These are phyloP conservation scores for Leccinum arenicola DNA, from an alignment of 768 basidiomycete genomes.

Conservation along the genomic window DNA sequence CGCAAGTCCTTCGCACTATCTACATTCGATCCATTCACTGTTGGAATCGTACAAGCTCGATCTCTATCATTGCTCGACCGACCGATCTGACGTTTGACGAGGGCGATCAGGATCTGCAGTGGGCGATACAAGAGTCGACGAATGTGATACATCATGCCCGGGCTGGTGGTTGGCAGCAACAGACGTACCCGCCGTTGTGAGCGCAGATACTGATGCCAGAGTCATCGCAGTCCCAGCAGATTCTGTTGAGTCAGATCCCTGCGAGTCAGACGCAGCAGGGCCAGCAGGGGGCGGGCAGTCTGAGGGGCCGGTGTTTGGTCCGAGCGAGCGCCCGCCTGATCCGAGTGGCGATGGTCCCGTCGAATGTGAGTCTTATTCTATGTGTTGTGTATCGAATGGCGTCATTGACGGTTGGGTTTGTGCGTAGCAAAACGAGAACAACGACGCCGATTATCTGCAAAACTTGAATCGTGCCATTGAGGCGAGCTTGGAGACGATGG, in stretches of 20 bases:
- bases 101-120: slow-evolving; percentile 48
- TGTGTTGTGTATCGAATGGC: background rate
- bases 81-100: slow-evolving; percentile 66
- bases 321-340: slow-evolving; percentile 59
- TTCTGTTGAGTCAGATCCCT: background rate
- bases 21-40: slow-evolving; percentile 63
- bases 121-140: slow-evolving; percentile 54
- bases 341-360: slow-evolving; percentile 65
- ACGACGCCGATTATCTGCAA: slow-evolving; percentile 54
- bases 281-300: slow-evolving; percentile 19
- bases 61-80: slow-evolving; percentile 32
- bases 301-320: slow-evolving; percentile 47
- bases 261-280: slow-evolving; percentile 1
- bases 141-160: slow-evolving; percentile 25
- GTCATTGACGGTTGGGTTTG: background rate
- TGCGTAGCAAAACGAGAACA: slow-evolving; percentile 31
- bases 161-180: slow-evolving; percentile 27
- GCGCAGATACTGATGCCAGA: background rate
- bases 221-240: background rate
- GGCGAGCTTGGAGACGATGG: slow-evolving; percentile 55
- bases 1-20: slow-evolving; percentile 72
- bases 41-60: slow-evolving; percentile 69
- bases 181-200: slow-evolving; percentile 14
- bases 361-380: slow-evolving; percentile 45
- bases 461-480: slow-evolving; percentile 68